phyloP scores from a whole-genome alignment of 805 yeast species.

The Clavispora fructus region DNA sequence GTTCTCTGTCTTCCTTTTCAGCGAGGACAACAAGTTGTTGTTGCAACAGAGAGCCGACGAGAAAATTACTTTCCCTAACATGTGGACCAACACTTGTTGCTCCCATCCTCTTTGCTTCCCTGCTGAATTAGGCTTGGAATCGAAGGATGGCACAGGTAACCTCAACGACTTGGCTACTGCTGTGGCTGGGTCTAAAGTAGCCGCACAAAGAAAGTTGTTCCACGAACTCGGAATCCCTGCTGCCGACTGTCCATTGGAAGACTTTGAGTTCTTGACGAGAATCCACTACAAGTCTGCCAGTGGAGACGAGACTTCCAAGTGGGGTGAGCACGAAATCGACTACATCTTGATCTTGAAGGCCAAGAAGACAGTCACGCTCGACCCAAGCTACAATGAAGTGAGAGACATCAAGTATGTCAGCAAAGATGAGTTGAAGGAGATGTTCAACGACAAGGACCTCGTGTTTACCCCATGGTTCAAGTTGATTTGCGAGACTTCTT shows the following conservation, averaged over 20 bases:
- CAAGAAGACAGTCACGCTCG: conserved; percentile 45
- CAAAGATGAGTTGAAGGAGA: conserved; percentile 56
- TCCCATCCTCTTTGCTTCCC: conserved; percentile 91
- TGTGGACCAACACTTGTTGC: conserved; percentile 99
- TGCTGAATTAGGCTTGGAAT: conserved; percentile 62
- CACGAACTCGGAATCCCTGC: conserved; percentile 87
- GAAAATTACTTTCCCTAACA: conserved; percentile 90
- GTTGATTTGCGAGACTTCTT: conserved; percentile 83
- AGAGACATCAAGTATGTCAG: conserved; percentile 74
- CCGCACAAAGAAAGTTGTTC: conserved; percentile 86
- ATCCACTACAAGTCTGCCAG: conserved; percentile 88
- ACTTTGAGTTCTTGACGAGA: conserved; percentile 81
- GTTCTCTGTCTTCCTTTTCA: conserved; percentile 90
- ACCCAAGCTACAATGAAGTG: conserved; percentile 71
- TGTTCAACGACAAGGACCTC: conserved; percentile 67
- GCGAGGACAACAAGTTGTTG: conserved; percentile 66
- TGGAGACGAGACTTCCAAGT: conserved; percentile 54
- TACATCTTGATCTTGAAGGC: conserved; percentile 78
- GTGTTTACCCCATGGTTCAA: conserved; percentile 98
- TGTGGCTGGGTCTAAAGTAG: conserved; percentile 72
- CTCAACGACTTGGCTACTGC: conserved; percentile 47
- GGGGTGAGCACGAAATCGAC: conserved; percentile 99
- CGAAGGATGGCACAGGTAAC: conserved; percentile 5
- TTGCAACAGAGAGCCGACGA: conserved; percentile 95
- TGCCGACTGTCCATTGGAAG: conserved; percentile 54